Evolutionary conservation across 148 eudicot species (phyloP).

Genomic region (Persicaria maculosa): DNA sequence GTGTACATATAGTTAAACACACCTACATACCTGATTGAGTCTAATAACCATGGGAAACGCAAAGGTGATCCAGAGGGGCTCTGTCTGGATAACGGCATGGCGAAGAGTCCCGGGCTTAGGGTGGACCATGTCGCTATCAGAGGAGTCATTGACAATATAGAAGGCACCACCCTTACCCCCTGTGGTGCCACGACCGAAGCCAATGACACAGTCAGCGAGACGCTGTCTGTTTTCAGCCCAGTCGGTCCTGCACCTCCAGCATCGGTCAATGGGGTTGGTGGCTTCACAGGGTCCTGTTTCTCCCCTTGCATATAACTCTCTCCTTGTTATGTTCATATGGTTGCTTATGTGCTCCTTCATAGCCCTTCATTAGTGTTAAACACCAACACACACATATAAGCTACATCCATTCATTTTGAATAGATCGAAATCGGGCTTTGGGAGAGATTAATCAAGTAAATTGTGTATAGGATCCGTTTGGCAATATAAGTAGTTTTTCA

Average conservation of each 20-base stretch:
- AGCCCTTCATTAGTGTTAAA: conserved; percentile 12
- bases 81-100: conserved; percentile 49
- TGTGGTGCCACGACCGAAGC: conserved; percentile 46
- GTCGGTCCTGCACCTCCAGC: conserved; percentile 50
- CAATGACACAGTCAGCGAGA: conserved; percentile 55
- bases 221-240: conserved; percentile 40
- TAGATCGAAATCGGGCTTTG: too few relatives aligned
- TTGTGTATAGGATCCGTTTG: too few relatives aligned
- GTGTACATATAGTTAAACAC: not conserved
- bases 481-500: too few relatives aligned
- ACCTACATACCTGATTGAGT: conserved; percentile 28
- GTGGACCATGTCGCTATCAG: conserved; percentile 46
- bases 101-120: conserved; percentile 65
- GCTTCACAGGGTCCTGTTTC: conserved; percentile 26
- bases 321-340: conserved; percentile 34
- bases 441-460: too few relatives aligned
- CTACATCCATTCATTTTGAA: not conserved
- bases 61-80: conserved; percentile 66
- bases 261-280: conserved; percentile 53
- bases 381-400: not conserved
- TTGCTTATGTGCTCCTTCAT: conserved; percentile 18
- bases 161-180: conserved; percentile 44
- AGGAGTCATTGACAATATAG: conserved; percentile 45
- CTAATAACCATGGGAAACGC: conserved; percentile 41
- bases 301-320: conserved; percentile 24